These are phyloP conservation scores for Stropharia rugosoannulata DNA, from an alignment of 768 basidiomycete species.

Conservation along the genomic window DNA sequence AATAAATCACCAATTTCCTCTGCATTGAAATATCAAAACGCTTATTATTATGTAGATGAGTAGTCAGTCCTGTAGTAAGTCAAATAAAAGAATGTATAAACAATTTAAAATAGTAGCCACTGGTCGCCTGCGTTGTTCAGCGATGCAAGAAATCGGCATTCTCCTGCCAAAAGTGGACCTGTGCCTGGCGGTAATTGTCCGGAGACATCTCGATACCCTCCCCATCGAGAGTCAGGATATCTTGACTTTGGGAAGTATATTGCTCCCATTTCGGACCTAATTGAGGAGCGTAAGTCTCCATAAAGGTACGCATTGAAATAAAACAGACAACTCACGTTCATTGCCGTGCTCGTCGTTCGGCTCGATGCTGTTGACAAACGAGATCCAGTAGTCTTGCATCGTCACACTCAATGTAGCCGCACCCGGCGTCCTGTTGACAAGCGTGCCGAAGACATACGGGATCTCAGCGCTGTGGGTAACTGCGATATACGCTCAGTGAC, in stretches of 20 bases:
- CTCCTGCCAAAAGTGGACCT: conserved; percentile 5
- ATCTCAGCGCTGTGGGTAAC: conserved; percentile 23
- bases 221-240: conserved; percentile 4
- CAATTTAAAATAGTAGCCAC: too few species aligned
- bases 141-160: conserved; percentile 9
- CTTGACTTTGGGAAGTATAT: conserved; percentile 8
- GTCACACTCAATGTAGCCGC: conserved; percentile 18
- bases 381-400: conserved; percentile 40
- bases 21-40: too few species aligned
- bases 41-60: too few species aligned
- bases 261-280: conserved; percentile 9
- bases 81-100: too few species aligned
- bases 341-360: conserved; percentile 33
- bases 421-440: conserved; percentile 14
- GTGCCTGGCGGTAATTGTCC: conserved; percentile 5
- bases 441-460: conserved; percentile 27
- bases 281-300: background rate
- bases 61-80: too few species aligned
- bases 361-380: conserved; percentile 31
- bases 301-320: background rate
- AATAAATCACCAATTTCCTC: too few species aligned
- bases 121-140: background rate
- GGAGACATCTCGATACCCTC: background rate
- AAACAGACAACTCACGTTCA: background rate
- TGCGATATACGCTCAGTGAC: conserved; percentile 1